Evolutionary conservation across 768 basidiomycete genomes (phyloP), one percentile per base, ranked within the genome.

Genomic region (Hygrocybe punicea): DNA sequence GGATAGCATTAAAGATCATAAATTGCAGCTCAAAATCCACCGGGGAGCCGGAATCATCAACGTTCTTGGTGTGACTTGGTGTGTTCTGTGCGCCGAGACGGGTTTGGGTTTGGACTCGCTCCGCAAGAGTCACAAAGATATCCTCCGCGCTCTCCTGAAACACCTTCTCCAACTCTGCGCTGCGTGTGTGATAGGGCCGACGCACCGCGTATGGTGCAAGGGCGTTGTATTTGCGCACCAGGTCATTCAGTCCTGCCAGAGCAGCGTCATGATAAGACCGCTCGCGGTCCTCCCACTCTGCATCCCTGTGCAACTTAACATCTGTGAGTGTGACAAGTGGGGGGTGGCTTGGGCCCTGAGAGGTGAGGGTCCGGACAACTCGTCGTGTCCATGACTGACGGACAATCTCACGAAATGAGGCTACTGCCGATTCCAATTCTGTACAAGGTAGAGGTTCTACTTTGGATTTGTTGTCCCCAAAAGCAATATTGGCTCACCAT

Each of bases 161-260:
- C 44, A 79, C 66, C 60, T 70, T 76, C 57, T 76, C 76, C 10
- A 93, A 73, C 72, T 93, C 91, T 17, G 67, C 71, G 8, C 76
- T 74, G 21, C 81, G 78, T 21, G 75, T 70, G 58, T 88, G 78
- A 58, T 85, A 83, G 4, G 82, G 74, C 47, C 87, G 73, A 17
- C 91, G 79, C n/a, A 88, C 91, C 4, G 84, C 76, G 63, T 88
- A 89, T 2, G 90, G 91, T 11, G 91, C 92, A 44, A 88, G 67
- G 6, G 81, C 85, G 65, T 94, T 93, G 72, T 91, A 89, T 71
- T 86, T 84, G 49, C 90, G 78, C 24, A 93, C 85, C 5, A 87
- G 76, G 3, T 82, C 76, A 69, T 94, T 93, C 39, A 93, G 71
- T 61, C 93, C 86, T 29, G 76, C 78, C 36, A 93, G 64, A 11